Percentiles rank a stretch among this genome's conserved stretches.
phyloP scores from a whole-genome alignment of 176 grass and related monocot species.

The Oryza rufipogon region DNA sequence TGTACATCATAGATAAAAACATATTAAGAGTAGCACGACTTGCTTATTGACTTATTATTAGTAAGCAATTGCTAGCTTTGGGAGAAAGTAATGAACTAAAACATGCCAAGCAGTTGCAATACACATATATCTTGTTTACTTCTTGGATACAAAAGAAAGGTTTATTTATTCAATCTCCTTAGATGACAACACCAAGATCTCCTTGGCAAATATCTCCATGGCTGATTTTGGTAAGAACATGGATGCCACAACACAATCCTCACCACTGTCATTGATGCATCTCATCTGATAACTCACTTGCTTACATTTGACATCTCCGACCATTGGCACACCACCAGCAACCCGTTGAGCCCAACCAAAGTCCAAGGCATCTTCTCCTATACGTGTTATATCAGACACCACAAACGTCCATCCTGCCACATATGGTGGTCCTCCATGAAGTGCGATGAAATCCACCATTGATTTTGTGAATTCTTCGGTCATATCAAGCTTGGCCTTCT shows the following conservation, averaged over 20 bases:
- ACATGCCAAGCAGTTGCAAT: neutral
- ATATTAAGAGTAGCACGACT: too few species aligned
- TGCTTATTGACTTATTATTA: too few species aligned
- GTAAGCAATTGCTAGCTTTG: neutral
- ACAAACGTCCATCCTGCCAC: neutral
- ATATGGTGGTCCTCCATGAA: neutral
- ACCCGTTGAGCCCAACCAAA: neutral
- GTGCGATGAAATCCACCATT: neutral
- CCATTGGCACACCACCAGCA: neutral
- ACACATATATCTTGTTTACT: neutral
- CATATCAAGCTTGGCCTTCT: neutral
- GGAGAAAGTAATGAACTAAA: neutral
- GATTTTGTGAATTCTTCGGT: neutral
- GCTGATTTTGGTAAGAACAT: neutral
- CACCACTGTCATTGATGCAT: neutral
- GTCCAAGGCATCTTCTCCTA: neutral
- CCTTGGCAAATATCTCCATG: neutral
- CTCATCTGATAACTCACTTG: neutral
- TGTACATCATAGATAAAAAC: too few species aligned
- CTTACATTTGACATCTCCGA: neutral
- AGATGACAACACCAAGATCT: neutral
- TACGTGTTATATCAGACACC: neutral
- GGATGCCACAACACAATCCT: conserved; percentile 11
- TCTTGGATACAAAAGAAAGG: neutral
- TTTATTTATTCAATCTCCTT: neutral